A percentile compares a stretch with the other conserved stretches of the same genome.
phyloP scores from a whole-genome alignment of 495 filamentous ascomycete species.

The Penicillium parvum region DNA sequence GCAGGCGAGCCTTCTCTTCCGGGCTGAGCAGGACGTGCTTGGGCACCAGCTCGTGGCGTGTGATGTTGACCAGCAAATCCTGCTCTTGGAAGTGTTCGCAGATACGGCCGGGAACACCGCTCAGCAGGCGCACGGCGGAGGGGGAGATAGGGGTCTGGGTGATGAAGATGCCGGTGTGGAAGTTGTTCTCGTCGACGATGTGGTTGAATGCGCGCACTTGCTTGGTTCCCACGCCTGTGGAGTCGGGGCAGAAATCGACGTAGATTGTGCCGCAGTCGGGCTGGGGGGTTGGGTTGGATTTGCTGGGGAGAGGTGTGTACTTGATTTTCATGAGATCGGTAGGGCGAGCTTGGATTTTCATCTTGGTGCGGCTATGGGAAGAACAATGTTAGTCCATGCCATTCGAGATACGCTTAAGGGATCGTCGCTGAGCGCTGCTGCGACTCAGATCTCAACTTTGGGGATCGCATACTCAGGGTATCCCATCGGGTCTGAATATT shows the following conservation, averaged over 20 bases:
- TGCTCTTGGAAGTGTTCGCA: constrained; percentile 95
- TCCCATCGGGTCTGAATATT: constrained; percentile 66
- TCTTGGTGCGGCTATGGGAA: constrained; percentile 62
- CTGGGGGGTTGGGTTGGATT: constrained; percentile 58
- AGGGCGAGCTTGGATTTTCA: constrained; percentile 83
- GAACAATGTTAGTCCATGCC: constrained; percentile 17
- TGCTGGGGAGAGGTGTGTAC: constrained; percentile 64
- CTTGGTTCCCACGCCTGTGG: constrained; percentile 72
- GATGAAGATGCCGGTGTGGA: constrained; percentile 84
- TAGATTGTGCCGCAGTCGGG: constrained; percentile 81
- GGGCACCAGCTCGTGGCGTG: constrained; percentile 93
- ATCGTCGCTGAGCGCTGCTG: no score
- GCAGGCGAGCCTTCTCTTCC: constrained; percentile 78
- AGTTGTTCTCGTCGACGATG: constrained; percentile 68
- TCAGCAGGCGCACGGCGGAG: constrained; percentile 64
- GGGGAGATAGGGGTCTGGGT: constrained; percentile 75
- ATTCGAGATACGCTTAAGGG: constrained; percentile 17
- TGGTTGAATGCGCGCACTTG: constrained; percentile 87
- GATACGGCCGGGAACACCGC: constrained; percentile 69
- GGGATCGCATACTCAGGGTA: constrained; percentile 57
- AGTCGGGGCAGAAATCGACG: constrained; percentile 82
- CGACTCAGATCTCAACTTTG: background rate
- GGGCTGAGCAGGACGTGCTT: constrained; percentile 85
- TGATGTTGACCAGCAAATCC: constrained; percentile 96
- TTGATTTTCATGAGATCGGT: constrained; percentile 76